A percentile compares a stretch with the other conserved stretches of the same genome.
Evolutionary conservation across 2,329 filamentous ascomycete genomes (phyloP).

Genomic region (Xylaria multiplex): DNA sequence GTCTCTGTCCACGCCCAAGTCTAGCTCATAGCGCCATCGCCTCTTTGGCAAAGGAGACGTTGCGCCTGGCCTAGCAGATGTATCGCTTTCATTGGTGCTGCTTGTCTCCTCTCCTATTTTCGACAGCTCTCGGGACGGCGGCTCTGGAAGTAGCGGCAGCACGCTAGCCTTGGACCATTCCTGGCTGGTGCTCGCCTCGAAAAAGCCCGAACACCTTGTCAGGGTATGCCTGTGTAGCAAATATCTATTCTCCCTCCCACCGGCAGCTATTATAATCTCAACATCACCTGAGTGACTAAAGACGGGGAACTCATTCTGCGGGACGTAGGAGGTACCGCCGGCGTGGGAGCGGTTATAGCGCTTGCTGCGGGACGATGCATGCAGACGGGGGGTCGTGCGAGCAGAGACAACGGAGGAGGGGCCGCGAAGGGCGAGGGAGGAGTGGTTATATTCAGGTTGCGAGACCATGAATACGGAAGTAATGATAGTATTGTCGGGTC

Average conservation of each 20-base stretch:
- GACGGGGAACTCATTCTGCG: slow-evolving; percentile 91
- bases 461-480: slow-evolving; percentile 66
- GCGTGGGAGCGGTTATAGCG: slow-evolving; percentile 85
- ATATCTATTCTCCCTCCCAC: slow-evolving; percentile 81
- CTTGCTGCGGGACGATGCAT: slow-evolving; percentile 64
- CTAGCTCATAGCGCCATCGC: slow-evolving; percentile 89
- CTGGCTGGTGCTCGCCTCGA: slow-evolving; percentile 83
- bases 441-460: slow-evolving; percentile 63
- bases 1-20: slow-evolving; percentile 75
- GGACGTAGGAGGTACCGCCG: slow-evolving; percentile 73
- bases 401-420: slow-evolving; percentile 72
- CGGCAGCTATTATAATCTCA: slow-evolving; percentile 77
- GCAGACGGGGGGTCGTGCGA: slow-evolving; percentile 66
- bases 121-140: slow-evolving; percentile 58
- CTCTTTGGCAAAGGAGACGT: slow-evolving; percentile 59
- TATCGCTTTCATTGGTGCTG: slow-evolving; percentile 51
- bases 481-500: not conserved
- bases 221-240: slow-evolving; percentile 88
- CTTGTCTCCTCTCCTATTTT: slow-evolving; percentile 62
- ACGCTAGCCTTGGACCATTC: slow-evolving; percentile 72
- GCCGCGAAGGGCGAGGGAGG: slow-evolving; percentile 67
- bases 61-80: slow-evolving; percentile 51
- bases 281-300: slow-evolving; percentile 93
- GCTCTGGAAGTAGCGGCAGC: slow-evolving; percentile 47
- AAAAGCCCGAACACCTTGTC: slow-evolving; percentile 91